Evolutionary conservation across 2,329 filamentous ascomycete species (phyloP).

Genomic region (Escovopsis sp.): DNA sequence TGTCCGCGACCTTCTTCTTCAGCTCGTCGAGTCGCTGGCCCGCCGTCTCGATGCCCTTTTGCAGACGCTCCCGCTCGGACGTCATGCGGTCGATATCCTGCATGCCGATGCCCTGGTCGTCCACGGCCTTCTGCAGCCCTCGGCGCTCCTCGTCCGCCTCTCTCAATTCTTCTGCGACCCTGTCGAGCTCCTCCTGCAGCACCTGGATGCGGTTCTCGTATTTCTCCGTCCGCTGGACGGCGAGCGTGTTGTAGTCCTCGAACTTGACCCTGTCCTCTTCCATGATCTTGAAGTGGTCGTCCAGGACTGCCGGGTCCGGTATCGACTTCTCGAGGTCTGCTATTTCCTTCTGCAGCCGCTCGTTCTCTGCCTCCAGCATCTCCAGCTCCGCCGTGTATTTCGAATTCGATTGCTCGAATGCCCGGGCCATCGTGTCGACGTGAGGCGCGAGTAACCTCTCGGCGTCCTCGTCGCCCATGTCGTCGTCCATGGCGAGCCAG

Average conservation of each 20-base stretch:
- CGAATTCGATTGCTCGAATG: slow-evolving; percentile 74
- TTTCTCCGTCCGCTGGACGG: slow-evolving; percentile 75
- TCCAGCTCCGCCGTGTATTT: slow-evolving; percentile 74
- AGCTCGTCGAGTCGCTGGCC: slow-evolving; percentile 66
- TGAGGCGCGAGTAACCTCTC: slow-evolving; percentile 70
- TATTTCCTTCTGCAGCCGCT: slow-evolving; percentile 68
- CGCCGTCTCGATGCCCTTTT: slow-evolving; percentile 70
- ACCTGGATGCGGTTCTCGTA: slow-evolving; percentile 69
- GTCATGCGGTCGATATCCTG: slow-evolving; percentile 99
- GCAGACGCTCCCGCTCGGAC: slow-evolving; percentile 82
- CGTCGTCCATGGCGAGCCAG: slow-evolving; percentile 86
- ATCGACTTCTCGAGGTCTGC: slow-evolving; percentile 79
- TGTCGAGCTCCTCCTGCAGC: slow-evolving; percentile 75
- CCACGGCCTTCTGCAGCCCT: slow-evolving; percentile 70
- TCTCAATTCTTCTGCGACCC: slow-evolving; percentile 57
- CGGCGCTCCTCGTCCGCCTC: slow-evolving; percentile 73
- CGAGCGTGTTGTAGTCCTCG: slow-evolving; percentile 79
- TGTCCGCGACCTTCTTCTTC: slow-evolving; percentile 69
- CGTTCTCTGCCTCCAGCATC: slow-evolving; percentile 74
- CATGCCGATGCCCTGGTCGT: slow-evolving; percentile 88
- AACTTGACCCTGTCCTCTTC: slow-evolving; percentile 93
- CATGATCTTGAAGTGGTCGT: slow-evolving; percentile 83
- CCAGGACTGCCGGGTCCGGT: slow-evolving; percentile 68
- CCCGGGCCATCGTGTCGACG: slow-evolving; percentile 70
- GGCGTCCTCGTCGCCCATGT: slow-evolving; percentile 72